Evolutionary conservation across 257 asterid genomes (phyloP).

Genomic region (Nicotiana benthamiana): DNA sequence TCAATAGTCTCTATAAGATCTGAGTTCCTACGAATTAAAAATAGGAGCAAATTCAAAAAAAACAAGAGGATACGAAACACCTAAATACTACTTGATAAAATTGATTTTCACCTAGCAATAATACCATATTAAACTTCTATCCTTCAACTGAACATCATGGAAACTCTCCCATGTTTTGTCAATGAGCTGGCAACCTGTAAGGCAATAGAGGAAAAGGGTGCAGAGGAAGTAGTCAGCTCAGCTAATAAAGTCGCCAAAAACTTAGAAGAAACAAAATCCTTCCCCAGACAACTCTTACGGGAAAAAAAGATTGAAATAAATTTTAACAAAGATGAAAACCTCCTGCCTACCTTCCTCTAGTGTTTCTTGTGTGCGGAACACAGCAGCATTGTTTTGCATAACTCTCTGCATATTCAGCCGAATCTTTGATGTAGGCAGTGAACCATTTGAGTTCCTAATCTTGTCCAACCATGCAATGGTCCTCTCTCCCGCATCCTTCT

Average conservation of each 20-base stretch:
- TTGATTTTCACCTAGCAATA: background rate
- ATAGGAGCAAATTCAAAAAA: background rate
- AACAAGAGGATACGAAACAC: background rate
- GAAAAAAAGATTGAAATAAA: background rate
- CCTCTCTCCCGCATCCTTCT: conserved; percentile 79
- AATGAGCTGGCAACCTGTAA: conserved; percentile 78
- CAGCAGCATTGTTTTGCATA: conserved; percentile 99
- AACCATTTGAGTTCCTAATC: conserved; percentile 86
- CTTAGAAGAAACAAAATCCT: background rate
- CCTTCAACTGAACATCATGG: conserved; percentile 76
- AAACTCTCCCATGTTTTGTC: conserved; percentile 93
- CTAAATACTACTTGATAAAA: background rate
- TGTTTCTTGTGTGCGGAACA: conserved; percentile 94
- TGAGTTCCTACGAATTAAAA: conserved; percentile 55
- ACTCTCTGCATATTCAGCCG: conserved; percentile 89
- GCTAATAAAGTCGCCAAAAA: background rate
- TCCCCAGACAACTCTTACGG: background rate
- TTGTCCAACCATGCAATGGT: conserved; percentile 96
- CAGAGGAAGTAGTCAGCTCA: background rate
- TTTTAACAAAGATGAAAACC: background rate
- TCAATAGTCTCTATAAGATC: conserved; percentile 93
- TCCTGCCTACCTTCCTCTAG: conserved; percentile 81
- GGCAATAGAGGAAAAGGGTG: conserved; percentile 3
- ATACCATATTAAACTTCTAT: conserved; percentile 92
- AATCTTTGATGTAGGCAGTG: conserved; percentile 80